phyloP scores from a whole-genome alignment of 768 basidiomycete genomes.

The Terana coerulea region DNA sequence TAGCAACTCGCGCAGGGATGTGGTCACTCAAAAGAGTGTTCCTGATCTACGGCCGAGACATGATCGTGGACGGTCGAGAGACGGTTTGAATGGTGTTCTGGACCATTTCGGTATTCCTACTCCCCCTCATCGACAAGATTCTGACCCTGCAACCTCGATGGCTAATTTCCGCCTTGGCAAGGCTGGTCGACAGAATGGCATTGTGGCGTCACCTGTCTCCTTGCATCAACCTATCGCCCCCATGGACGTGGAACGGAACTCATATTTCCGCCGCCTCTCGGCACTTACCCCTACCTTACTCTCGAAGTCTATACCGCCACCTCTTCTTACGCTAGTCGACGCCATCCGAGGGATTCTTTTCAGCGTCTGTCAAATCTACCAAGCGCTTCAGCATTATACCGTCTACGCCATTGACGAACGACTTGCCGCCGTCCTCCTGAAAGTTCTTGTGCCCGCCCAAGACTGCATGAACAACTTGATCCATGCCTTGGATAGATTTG shows the following conservation, averaged over 20 bases:
- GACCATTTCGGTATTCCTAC: slow-evolving; percentile 27
- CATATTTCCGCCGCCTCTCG: slow-evolving; percentile 92
- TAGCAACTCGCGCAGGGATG: slow-evolving; percentile 33
- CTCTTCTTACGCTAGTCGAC: slow-evolving; percentile 72
- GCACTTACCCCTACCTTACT: slow-evolving; percentile 60
- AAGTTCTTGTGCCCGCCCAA: slow-evolving; percentile 84
- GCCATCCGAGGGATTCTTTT: slow-evolving; percentile 92
- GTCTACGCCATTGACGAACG: slow-evolving; percentile 80
- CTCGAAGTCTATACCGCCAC: slow-evolving; percentile 62
- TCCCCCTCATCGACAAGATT: slow-evolving; percentile 42
- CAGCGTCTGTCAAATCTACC: slow-evolving; percentile 86
- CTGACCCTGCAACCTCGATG: slow-evolving; percentile 33
- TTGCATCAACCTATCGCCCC: slow-evolving; percentile 45
- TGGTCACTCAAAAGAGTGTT: slow-evolving; percentile 72
- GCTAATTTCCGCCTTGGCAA: slow-evolving; percentile 19
- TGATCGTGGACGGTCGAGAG: slow-evolving; percentile 22
- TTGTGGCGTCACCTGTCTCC: slow-evolving; percentile 37
- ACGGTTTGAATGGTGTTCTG: slow-evolving; percentile 17
- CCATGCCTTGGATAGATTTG: slow-evolving; percentile 87
- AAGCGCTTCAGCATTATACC: slow-evolving; percentile 84
- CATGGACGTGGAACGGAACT: slow-evolving; percentile 78
- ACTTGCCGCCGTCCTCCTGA: slow-evolving; percentile 71
- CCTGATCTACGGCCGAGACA: slow-evolving; percentile 71
- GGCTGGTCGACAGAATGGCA: slow-evolving; percentile 25
- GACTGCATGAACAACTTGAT: slow-evolving; percentile 80